Base-by-base conservation (phyloP, 169 alveolate genomes). In the Theileria luwenshuni region DNA sequence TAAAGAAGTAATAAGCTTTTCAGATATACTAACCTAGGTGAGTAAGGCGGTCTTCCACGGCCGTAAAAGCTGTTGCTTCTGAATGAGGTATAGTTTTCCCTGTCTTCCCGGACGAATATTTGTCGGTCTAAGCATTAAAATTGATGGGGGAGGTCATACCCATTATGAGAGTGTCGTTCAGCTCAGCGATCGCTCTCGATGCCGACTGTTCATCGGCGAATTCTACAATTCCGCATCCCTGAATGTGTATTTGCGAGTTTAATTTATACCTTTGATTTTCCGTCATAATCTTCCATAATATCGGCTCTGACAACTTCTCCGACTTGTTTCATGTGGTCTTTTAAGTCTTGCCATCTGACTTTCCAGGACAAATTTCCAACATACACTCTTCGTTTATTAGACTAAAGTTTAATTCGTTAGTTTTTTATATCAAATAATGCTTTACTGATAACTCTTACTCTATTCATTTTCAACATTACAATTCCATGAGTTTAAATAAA, bases 311-410 rank as follows among this genome's bases (percentile, higher is more conserved):
- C 74, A 19, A 94, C 97, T 30, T 90, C 94, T 27, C 97, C 97
- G 7, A 94, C 97, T 70, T 91, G 93, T 62, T 90, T 92, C 96
- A 92, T 91, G 85, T 94, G 97, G 59, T 87, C 94, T 94, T 92
- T 93, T 41, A 94, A 81, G 63, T 91, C 93, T 30, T 92, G 96
- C 94, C 96, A 92, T 47, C 90, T 91, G 2, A 92, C 97, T 47
- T 86, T 89, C 97, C 97, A 94, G 23, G 97, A 91, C 38, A 94
- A 76, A 80, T 94, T 94, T 13, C 97, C 96, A 41, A 94, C 97
- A 65, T 92, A 94, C 47, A 94, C 97, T 41, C 97, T 62, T 64
- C 96, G 90, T 32, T 83, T 91, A 58, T 77, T 91, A 33, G 76
- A 68, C 76, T 68, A 25, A 49, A 68, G 25, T 17, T 38, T 25